Base-by-base conservation (phyloP, 257 asterid genomes). In the Ligustrum vulgare region DNA sequence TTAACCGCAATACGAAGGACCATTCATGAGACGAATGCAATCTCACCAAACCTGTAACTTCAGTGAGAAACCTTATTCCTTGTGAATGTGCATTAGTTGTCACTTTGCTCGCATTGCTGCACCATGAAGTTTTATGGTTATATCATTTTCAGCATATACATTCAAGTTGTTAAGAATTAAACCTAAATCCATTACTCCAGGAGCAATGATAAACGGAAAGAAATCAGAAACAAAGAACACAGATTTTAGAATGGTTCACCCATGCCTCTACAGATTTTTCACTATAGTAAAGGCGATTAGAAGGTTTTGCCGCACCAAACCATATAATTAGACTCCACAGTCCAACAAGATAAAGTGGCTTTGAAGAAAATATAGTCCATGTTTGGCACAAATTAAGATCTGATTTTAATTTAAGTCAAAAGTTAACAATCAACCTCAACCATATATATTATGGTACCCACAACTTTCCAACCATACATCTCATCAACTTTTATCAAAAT, bases 21-120 rank as follows among this genome's bases (percentile, higher is more conserved):
- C 41, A 6, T 8, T 56, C 6, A 12, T 49, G n/a, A 70, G 35
- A 70, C 7, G 47, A 67, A 37, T 28, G 37, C 33, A 80, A 56
- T 51, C 13, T 56, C 4, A 39, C 28, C 47, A 33, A 68, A 92
- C 98, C 98, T 83, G 97, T 78, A 64, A 94, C 58, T 79, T 94
- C 94, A 62, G 84, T 88, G 75, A 92, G 89, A 83, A 94, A 89
- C 72, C 98, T 77, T 75, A 94, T 86, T 83, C 98, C 98, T 69
- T 94, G 98, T 54, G 98, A 94, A 81, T 85, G 87, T 51, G 69
- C 69, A 79, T 94, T 92, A 25, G 98, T 89, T 62, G 97, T 92
- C 80, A 92, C 96, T 83, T 88, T 89, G 80, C 86, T 88, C 15
- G 96, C 97, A 64, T 88, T 89, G 77, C 98, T 94, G 95, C 72